These are phyloP conservation scores for Chlorella ohadii DNA, from an alignment of 139 green algal species.

Conservation along the genomic window DNA sequence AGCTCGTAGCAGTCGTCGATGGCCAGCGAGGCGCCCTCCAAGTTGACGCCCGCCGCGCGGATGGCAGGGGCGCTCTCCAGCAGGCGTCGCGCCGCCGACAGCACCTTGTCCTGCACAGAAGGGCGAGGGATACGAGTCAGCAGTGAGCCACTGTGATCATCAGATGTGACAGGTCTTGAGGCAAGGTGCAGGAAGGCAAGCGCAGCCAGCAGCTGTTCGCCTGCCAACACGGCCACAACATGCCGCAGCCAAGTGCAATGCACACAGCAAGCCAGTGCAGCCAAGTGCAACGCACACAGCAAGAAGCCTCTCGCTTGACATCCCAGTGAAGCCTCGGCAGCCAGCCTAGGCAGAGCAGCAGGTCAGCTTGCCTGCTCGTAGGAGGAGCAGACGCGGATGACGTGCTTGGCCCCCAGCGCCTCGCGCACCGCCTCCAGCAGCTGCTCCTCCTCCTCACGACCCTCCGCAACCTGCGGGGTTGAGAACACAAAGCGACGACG, in stretches of 20 bases:
- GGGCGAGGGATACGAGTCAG: no score
- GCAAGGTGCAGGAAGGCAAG: no score
- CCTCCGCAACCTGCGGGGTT: conserved; percentile 22
- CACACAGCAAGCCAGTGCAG: no score
- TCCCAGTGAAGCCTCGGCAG: no score
- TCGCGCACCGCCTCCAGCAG: conserved; percentile 56
- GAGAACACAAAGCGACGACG: neutral
- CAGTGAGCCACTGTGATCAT: no score
- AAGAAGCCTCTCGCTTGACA: no score
- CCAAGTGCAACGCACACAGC: no score
- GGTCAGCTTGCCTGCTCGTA: conserved; percentile 40
- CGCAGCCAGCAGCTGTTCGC: no score
- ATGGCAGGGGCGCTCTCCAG: conserved; percentile 80
- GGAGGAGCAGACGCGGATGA: conserved; percentile 66
- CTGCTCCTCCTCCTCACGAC: conserved; percentile 48
- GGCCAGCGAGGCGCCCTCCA: conserved; percentile 72
- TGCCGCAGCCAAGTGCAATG: no score
- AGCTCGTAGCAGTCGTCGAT: conserved; percentile 95
- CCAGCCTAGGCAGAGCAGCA: no score
- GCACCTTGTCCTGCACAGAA: conserved; percentile 25
- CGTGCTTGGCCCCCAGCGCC: conserved; percentile 62
- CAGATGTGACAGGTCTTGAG: no score
- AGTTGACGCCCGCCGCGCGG: conserved; percentile 67
- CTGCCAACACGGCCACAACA: no score
- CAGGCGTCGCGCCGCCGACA: conserved; percentile 74